phyloP scores from a whole-genome alignment of 306 rosid species.

The Quercus mongolica region DNA sequence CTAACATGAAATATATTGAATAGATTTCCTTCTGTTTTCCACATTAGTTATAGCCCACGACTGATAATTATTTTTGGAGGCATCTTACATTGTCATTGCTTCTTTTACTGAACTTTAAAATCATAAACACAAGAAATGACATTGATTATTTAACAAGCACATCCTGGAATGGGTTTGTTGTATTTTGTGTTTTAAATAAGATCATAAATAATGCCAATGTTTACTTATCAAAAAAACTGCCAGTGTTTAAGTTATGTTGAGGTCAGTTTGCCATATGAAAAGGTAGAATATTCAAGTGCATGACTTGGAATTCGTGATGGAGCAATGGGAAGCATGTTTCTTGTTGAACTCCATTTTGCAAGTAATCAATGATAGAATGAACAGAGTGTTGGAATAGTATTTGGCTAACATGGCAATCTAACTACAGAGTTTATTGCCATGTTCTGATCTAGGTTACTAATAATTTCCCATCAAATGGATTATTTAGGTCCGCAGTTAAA shows the following conservation, averaged over 20 bases:
- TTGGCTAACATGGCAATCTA: not conserved
- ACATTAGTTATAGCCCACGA: not conserved
- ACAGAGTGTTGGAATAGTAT: not conserved
- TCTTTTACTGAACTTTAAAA: not conserved
- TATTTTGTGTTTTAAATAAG: not conserved
- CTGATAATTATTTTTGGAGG: too few relatives aligned
- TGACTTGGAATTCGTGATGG: not conserved
- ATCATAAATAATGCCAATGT: not conserved
- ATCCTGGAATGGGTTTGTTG: not conserved
- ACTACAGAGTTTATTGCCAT: not conserved
- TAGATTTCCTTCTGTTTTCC: not conserved
- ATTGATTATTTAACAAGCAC: not conserved
- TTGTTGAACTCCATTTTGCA: not conserved
- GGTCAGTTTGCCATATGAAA: not conserved
- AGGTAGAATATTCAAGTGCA: not conserved
- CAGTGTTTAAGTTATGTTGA: not conserved
- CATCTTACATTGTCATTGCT: too few relatives aligned
- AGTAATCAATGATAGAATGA: not conserved
- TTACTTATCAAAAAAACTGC: not conserved
- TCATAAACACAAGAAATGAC: not conserved
- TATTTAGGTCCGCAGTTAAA: not conserved
- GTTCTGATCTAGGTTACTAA: not conserved
- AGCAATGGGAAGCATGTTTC: not conserved
- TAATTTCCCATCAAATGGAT: not conserved
- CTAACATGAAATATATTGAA: not conserved